Conservation (phyloP, 2,329 filamentous ascomycete species). For the Phyllosticta paracitricarpa region DNA sequence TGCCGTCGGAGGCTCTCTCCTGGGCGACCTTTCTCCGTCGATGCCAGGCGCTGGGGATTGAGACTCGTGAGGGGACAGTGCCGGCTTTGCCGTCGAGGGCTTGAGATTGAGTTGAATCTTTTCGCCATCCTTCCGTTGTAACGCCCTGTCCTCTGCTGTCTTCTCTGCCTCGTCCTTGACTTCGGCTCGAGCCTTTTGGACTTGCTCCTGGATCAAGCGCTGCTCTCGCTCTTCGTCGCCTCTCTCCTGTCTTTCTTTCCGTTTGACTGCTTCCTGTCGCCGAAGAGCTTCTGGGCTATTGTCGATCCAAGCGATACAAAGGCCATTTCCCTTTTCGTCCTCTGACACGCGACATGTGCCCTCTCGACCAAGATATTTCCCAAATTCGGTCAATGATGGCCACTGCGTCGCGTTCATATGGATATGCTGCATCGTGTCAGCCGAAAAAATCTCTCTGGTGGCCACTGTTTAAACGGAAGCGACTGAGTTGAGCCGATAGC, state of each 20-base stretch:
- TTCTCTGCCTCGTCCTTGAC: conserved; percentile 35
- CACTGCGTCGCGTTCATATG: conserved; percentile 94
- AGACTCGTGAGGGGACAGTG: background rate
- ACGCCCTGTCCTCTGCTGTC: conserved; percentile 31
- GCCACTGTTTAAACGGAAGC: background rate
- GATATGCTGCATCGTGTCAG: conserved; percentile 47
- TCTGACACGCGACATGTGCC: conserved; percentile 76
- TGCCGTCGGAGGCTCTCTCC: conserved; percentile 26
- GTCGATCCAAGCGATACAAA: conserved; percentile 86
- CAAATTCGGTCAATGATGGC: conserved; percentile 81
- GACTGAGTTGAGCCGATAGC: background rate
- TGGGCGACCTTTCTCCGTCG: background rate
- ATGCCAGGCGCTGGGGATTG: conserved; percentile 6
- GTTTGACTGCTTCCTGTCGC: conserved; percentile 67
- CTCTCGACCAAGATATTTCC: conserved; percentile 74
- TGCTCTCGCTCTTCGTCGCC: conserved; percentile 87
- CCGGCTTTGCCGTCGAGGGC: conserved; percentile 14
- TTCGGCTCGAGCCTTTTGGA: conserved; percentile 41
- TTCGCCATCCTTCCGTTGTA: conserved; percentile 35
- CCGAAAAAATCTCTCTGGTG: conserved; percentile 48
- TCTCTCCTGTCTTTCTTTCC: conserved; percentile 78
- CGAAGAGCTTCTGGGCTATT: conserved; percentile 77
- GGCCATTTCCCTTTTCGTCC: conserved; percentile 67
- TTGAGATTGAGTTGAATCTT: conserved; percentile 27
- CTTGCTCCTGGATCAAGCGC: conserved; percentile 71